A percentile compares a stretch with the other conserved stretches of the same genome.
These are phyloP conservation scores for Trichosanthes cucumerina DNA, from an alignment of 306 rosid genomes.

Conservation along the genomic window DNA sequence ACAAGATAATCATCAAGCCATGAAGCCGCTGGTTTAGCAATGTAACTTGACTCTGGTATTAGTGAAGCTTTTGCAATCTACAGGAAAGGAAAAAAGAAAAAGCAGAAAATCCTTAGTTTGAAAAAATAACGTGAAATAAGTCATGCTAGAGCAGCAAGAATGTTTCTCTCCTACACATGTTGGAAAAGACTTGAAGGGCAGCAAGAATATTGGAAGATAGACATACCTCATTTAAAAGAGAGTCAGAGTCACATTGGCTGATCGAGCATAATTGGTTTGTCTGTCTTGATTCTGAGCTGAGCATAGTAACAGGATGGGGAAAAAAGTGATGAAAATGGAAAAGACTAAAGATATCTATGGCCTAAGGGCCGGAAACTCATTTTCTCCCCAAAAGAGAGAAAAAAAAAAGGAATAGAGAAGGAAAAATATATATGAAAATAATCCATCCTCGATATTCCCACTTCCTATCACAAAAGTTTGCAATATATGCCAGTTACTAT, in stretches of 20 bases:
- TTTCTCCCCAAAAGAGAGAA: not conserved
- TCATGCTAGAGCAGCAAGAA: not conserved
- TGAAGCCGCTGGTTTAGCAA: slow-evolving; percentile 98
- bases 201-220: slow-evolving; percentile 5
- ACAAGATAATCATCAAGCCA: slow-evolving; percentile 99
- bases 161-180: not conserved
- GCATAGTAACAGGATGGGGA: slow-evolving; percentile 22
- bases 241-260: slow-evolving; percentile 78
- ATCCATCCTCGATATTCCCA: not conserved
- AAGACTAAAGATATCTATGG: not conserved
- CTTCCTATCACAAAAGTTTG: not conserved
- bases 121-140: not conserved
- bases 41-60: slow-evolving; percentile 74
- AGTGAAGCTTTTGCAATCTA: slow-evolving; percentile 80
- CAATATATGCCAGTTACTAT: not conserved
- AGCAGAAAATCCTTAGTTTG: not conserved
- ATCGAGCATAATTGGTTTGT: slow-evolving; percentile 93
- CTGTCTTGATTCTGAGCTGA: slow-evolving; percentile 84
- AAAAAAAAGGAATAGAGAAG: not conserved
- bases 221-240: slow-evolving; percentile 85
- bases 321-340: not conserved
- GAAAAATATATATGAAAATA: not conserved
- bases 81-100: slow-evolving; percentile 14
- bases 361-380: not conserved
- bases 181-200: not conserved